Evolutionary conservation across 805 yeast species (phyloP), one percentile per base, ranked within the genome.

Genomic region (Citeromyces nyonsensis): DNA sequence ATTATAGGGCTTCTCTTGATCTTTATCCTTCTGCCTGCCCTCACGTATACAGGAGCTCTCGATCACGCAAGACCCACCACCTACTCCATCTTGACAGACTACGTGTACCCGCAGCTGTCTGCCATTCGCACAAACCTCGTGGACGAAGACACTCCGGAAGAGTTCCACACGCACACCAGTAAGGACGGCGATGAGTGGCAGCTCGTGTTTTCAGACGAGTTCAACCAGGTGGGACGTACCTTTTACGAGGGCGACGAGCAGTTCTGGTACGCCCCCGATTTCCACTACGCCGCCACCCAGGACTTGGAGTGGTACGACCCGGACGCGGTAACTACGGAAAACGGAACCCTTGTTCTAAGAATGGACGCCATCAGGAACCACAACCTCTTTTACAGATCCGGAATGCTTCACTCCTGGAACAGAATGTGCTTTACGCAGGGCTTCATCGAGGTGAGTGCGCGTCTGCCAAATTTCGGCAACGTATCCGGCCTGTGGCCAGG

Each of bases 221-320:
- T 86, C 58, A 79, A 82, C 44, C 75, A 70, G 10, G 91, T 79
- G 38, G 96, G 96, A 6, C 66, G 96, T 45, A 77, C 94, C 3
- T 86, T 86, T 49, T 85, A 83, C 51, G 78, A 71, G 6, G 91
- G 88, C 29, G 95, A 85, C 49, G 95, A 85, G 50, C 95, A 82
- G 52, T 84, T 80, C 48, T 86, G 88, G 79, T 69, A 79, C 29
- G 95, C 84, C 3, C 81, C 76, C 2, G 83, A 85, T 54, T 43
- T 85, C 25, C 72, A 84, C 51, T 86, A 86, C 52, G 86, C 67
- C 34, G 94, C 94, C 15, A 86, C 96, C 5, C 57, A 68, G 36
- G 96, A 86, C 60, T 63, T 84, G 47, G 96, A 86, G 58, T 86
- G 95, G 95, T 86, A 86, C 54, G 77, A 73, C 38, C 97, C 97